Evolutionary conservation across 2,329 filamentous ascomycete genomes (phyloP), one percentile per base, ranked within the genome.

Genomic region (Colletotrichum melonis): DNA sequence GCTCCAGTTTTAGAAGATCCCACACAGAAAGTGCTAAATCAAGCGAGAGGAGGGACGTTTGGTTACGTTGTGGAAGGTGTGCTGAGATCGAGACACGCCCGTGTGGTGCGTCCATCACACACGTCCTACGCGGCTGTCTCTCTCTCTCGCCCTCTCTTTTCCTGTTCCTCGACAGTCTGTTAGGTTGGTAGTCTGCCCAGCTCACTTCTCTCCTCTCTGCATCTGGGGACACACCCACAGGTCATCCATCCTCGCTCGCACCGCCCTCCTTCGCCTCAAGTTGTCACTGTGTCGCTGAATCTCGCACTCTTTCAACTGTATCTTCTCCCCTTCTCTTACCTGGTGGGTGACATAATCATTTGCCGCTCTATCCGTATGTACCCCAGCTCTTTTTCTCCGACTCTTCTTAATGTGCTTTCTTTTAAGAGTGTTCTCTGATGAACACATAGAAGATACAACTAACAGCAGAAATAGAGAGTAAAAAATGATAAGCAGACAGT

Each of bases 1-100:
- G 65, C 62, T 74, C 73, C 62, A 66, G 73, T 74, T 75, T 75
- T 42, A 66, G 56, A 73, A 66, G 70, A 72, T 69, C 24, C 59
- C 58, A 55, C 58, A 46, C 56, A 24, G 59, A 35, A 46, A 24
- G 38, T 49, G 49, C 69, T 57, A 67, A 67, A 57, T 49, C 56
- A 68, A 67, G 56, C 63, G 69, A 68, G 22, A 57, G 32, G 38
- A 42, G 38, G 38, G 16, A 28, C 70, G 65, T 24, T 63, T 42
- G 24, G 24, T 63, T 30, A 26, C 14, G 26, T 22, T 49, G 42
- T 35, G 46, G 56, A 32, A 14, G 56, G 56, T 22, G 9, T 30
- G 9, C 8, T 19, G 4, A 22, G 14, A 26, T 58, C n/a, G 11
- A 26, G 24, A 14, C 62, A 73, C 71, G 62, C 71, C 71, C 55